phyloP scores from a whole-genome alignment of 352 stramenopile species.

The Saprolegnia parasitica region DNA sequence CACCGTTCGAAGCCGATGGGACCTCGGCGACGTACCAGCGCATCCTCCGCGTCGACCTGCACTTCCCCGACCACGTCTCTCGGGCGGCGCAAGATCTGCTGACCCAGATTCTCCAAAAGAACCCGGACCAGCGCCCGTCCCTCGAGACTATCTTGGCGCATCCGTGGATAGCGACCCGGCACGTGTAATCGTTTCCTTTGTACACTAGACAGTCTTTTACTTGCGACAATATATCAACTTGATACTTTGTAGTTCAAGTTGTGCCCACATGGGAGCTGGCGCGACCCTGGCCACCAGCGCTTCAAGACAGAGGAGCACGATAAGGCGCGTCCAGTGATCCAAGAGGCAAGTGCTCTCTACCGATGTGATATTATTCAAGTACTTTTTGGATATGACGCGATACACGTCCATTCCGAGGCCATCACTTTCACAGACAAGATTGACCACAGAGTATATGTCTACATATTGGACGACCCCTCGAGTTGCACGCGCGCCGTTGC shows the following conservation, averaged over 20 bases:
- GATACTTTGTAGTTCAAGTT: neutral
- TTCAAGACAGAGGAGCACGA: too few relatives aligned
- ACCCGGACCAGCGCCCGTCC: conserved; percentile 90
- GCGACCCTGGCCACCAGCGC: too few relatives aligned
- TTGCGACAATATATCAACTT: neutral
- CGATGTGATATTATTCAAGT: neutral
- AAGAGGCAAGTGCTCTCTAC: too few relatives aligned
- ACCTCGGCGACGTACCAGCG: conserved; percentile 94
- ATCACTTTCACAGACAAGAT: too few relatives aligned
- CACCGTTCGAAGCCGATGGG: conserved; percentile 97
- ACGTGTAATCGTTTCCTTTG: neutral
- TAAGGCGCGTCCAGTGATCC: too few relatives aligned
- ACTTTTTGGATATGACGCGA: too few relatives aligned
- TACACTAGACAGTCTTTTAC: neutral
- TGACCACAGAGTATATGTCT: too few relatives aligned
- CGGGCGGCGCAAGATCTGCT: conserved; percentile 92
- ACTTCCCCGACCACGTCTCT: conserved; percentile 91
- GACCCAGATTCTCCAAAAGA: conserved; percentile 92
- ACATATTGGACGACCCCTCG: too few relatives aligned
- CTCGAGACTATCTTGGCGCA: conserved; percentile 92
- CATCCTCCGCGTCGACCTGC: conserved; percentile 94
- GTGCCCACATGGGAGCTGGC: too few relatives aligned
- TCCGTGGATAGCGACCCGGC: conserved; percentile 88
- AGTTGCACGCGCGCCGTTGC: neutral
- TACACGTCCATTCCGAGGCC: too few relatives aligned